These are phyloP conservation scores for Phytopythium mirpurense DNA, from an alignment of 352 stramenopile species.

Conservation along the genomic window DNA sequence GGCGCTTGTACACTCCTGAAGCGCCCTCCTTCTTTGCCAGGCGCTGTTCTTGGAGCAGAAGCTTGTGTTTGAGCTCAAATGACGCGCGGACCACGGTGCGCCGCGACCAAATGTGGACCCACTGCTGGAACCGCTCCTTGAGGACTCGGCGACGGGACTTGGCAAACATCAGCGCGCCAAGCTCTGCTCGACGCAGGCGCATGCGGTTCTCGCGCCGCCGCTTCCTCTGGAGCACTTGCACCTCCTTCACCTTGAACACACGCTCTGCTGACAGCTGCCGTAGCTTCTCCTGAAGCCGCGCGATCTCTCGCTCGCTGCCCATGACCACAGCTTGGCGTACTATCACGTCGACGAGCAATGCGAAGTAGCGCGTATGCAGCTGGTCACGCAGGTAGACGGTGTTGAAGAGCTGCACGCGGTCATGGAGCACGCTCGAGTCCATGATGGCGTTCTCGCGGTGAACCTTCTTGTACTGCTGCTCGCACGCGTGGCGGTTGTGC, in stretches of 20 bases:
- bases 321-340: conserved; percentile 39
- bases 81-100: conserved; percentile 45
- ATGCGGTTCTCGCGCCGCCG: conserved; percentile 34
- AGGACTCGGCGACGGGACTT: conserved; percentile 23
- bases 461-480: conserved; percentile 30
- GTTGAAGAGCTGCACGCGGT: conserved; percentile 53
- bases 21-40: conserved; percentile 16
- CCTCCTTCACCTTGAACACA: conserved; percentile 41
- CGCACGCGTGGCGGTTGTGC: conserved; percentile 29
- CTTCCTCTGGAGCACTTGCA: conserved; percentile 44
- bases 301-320: conserved; percentile 38
- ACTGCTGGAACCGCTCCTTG: conserved; percentile 51
- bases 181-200: conserved; percentile 37
- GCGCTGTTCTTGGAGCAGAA: conserved; percentile 49
- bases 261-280: conserved; percentile 33
- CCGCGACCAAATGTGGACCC: conserved; percentile 54
- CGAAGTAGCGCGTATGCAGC: conserved; percentile 52
- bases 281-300: conserved; percentile 26
- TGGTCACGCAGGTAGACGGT: conserved; percentile 55
- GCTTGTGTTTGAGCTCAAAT: conserved; percentile 62
- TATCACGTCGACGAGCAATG: conserved; percentile 51
- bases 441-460: conserved; percentile 53
- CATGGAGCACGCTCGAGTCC: conserved; percentile 66
- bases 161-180: conserved; percentile 53
- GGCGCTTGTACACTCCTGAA: conserved; percentile 5